phyloP scores from a whole-genome alignment of 805 yeast species.

The Groenewaldozyma salmanticensis region DNA sequence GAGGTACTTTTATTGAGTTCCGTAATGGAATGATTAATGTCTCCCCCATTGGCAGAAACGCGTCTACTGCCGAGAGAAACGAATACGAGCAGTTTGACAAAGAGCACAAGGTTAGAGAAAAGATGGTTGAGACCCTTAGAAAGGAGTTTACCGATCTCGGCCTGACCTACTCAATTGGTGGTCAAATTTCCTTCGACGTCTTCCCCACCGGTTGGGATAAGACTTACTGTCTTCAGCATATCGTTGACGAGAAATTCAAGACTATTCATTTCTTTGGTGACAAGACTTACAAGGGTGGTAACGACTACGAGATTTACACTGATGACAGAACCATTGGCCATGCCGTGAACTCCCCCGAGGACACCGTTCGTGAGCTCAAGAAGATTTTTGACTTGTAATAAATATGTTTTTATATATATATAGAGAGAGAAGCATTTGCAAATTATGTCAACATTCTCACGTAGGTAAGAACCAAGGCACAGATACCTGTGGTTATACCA shows the following conservation, averaged over 20 bases:
- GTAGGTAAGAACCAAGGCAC: constrained; percentile 87
- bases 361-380: constrained; percentile 76
- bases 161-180: constrained; percentile 96
- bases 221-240: constrained; percentile 94
- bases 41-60: constrained; percentile 98
- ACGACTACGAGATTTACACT: constrained; percentile 91
- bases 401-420: background rate
- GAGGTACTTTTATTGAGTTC: constrained; percentile 98
- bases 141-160: constrained; percentile 73
- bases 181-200: constrained; percentile 97
- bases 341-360: constrained; percentile 80
- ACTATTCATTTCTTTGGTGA: constrained; percentile 97
- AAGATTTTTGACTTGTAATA: constrained; percentile 51
- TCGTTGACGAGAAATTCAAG: constrained; percentile 72
- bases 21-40: constrained; percentile 99
- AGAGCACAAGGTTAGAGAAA: constrained; percentile 70
- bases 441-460: constrained; percentile 61
- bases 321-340: constrained; percentile 95
- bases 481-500: constrained; percentile 97
- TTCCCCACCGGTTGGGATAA: constrained; percentile 99
- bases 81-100: constrained; percentile 84
- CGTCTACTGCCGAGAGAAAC: constrained; percentile 85
- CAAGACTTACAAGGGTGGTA: constrained; percentile 93
- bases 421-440: background rate
- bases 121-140: constrained; percentile 75